Percentiles rank a stretch among this genome's conserved stretches.
These are phyloP conservation scores for Apiospora malaysiana DNA, from an alignment of 2,329 filamentous ascomycete species.

Conservation along the genomic window DNA sequence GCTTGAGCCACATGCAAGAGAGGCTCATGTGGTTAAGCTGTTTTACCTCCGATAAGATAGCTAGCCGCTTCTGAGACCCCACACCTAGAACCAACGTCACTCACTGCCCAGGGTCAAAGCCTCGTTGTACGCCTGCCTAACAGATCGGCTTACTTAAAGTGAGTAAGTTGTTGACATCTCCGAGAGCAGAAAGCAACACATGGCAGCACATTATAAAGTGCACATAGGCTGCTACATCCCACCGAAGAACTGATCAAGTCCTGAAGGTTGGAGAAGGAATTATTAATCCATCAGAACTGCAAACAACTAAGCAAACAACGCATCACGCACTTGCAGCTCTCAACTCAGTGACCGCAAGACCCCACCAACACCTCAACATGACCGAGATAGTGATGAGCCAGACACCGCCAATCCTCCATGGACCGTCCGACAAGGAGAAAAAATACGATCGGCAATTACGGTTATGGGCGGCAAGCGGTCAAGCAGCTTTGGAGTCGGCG, in stretches of 20 bases:
- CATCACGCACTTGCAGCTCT: not conserved
- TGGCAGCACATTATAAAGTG: not conserved
- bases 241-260: not conserved
- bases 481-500: slow-evolving; percentile 87
- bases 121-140: not conserved
- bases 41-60: not conserved
- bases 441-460: slow-evolving; percentile 96
- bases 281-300: not conserved
- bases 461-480: slow-evolving; percentile 91
- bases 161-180: not conserved
- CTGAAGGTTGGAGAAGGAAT: not conserved
- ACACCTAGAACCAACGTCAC: not conserved
- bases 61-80: slow-evolving; percentile 4
- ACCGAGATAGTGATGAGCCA: slow-evolving; percentile 52
- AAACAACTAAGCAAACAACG: not conserved
- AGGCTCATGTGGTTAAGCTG: slow-evolving; percentile 10
- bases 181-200: not conserved
- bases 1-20: not conserved
- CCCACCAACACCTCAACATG: slow-evolving; percentile 39
- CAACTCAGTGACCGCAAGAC: not conserved
- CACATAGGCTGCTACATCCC: not conserved
- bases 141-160: not conserved
- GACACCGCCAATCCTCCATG: slow-evolving; percentile 55
- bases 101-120: not conserved
- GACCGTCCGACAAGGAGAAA: slow-evolving; percentile 66